Evolutionary conservation across 192 early-diverging fungal species (phyloP).

Genomic region (Coemansia erecta): DNA sequence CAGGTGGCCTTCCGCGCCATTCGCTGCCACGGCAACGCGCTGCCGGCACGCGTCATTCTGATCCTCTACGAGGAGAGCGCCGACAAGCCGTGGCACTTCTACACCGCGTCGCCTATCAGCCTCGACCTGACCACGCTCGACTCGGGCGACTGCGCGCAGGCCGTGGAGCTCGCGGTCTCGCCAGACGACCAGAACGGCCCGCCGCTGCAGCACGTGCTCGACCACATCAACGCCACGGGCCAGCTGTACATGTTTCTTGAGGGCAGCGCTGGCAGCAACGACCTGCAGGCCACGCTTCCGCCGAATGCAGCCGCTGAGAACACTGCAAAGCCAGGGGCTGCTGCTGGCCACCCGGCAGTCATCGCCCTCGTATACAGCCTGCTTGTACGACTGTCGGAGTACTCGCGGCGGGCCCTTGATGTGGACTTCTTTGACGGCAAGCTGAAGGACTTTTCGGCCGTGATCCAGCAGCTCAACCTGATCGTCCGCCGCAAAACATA

Average conservation of each 20-base stretch:
- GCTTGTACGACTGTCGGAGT: constrained; percentile 55
- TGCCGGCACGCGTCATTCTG: constrained; percentile 27
- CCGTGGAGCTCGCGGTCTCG: neutral
- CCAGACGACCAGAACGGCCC: neutral
- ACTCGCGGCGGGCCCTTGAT: constrained; percentile 61
- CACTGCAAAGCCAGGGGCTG: neutral
- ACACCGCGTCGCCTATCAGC: constrained; percentile 37
- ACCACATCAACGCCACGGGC: constrained; percentile 27
- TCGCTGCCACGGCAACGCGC: constrained; percentile 10
- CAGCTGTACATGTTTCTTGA: constrained; percentile 26
- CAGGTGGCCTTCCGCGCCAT: constrained; percentile 44
- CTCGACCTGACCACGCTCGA: constrained; percentile 31
- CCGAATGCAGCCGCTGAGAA: neutral
- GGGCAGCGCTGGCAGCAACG: constrained; percentile 2
- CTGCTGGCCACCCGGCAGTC: neutral
- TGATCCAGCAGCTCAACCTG: constrained; percentile 84
- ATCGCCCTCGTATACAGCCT: constrained; percentile 37
- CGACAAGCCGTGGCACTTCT: constrained; percentile 42
- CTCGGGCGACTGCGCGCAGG: neutral
- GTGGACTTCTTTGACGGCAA: constrained; percentile 57
- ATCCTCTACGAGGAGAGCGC: constrained; percentile 42
- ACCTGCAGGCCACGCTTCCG: neutral
- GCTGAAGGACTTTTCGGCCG: constrained; percentile 68
- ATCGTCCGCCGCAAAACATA: constrained; percentile 81
- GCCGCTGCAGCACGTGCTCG: constrained; percentile 24